A percentile compares a stretch with the other conserved stretches of the same genome.
Conservation (phyloP, 441 rosid species). For the Brassica hybrid region DNA sequence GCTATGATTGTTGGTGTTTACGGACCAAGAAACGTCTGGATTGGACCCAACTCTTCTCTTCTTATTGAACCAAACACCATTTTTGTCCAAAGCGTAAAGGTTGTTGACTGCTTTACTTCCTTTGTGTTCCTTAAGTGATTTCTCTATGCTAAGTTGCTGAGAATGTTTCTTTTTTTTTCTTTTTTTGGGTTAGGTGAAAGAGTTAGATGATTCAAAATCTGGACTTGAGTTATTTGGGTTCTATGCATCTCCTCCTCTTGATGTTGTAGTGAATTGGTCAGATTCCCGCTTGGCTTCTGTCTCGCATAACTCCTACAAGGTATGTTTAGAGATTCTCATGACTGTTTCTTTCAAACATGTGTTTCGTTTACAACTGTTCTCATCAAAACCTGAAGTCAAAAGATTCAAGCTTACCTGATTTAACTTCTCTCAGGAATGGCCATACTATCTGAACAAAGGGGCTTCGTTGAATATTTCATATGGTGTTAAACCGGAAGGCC, state of each 20-base stretch:
- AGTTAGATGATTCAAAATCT: constrained; percentile 48
- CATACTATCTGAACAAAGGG: constrained; percentile 65
- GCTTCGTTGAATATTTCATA: constrained; percentile 75
- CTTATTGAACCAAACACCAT: constrained; percentile 67
- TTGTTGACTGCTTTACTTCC: no score
- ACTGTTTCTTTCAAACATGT: background rate
- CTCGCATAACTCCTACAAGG: constrained; percentile 62
- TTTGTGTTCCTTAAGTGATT: no score
- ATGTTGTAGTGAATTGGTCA: constrained; percentile 61
- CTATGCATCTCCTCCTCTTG: constrained; percentile 65
- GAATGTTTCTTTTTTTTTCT: background rate
- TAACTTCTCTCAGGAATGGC: constrained; percentile 58
- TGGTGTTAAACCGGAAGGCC: constrained; percentile 51
- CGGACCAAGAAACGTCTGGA: constrained; percentile 51
- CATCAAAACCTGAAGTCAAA: background rate
- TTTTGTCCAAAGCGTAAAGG: constrained; percentile 83
- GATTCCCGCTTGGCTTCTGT: constrained; percentile 46
- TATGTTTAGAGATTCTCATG: constrained; percentile 40
- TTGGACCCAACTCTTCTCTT: constrained; percentile 71
- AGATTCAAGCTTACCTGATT: background rate
- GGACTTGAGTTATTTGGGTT: constrained; percentile 65
- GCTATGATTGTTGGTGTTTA: constrained; percentile 60
- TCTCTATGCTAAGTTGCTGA: constrained; percentile 12
- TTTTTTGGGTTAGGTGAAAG: constrained; percentile 56
- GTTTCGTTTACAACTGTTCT: no score